Conservation (phyloP, 441 rosid genomes). For the Erodium moschatum region DNA sequence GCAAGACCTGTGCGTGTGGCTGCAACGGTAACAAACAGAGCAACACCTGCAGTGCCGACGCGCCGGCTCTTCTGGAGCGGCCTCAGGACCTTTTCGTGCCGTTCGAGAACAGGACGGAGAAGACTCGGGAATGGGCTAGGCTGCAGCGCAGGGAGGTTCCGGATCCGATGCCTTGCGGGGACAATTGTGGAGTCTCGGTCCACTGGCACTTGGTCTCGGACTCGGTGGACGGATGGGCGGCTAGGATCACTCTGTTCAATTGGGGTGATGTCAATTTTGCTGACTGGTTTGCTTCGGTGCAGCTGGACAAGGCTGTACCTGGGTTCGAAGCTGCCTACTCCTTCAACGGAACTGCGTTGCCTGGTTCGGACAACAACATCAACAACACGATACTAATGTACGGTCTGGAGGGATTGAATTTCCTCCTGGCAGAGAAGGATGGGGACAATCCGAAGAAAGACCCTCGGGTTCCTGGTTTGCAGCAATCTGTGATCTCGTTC, state of each 20-base stretch:
- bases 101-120: constrained; percentile 38
- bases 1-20: constrained; percentile 53
- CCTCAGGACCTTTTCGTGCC: constrained; percentile 38
- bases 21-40: constrained; percentile 25
- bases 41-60: constrained; percentile 30
- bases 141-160: constrained; percentile 29
- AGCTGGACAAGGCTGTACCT: constrained; percentile 31
- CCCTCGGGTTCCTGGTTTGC: constrained; percentile 39
- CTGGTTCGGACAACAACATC: constrained; percentile 12
- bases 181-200: constrained; percentile 45
- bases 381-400: constrained; percentile 41
- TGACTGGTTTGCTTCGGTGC: constrained; percentile 38
- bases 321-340: constrained; percentile 43
- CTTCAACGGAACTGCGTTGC: constrained; percentile 36
- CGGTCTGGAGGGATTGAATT: constrained; percentile 33
- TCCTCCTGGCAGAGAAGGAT: constrained; percentile 31
- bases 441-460: constrained; percentile 36
- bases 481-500: constrained; percentile 42
- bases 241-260: constrained; percentile 43
- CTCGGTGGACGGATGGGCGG: constrained; percentile 39
- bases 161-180: constrained; percentile 47
- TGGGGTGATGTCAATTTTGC: constrained; percentile 38
- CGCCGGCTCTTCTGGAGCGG: constrained; percentile 33
- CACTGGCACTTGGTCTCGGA: constrained; percentile 48
- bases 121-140: constrained; percentile 33